A percentile compares a stretch with the other conserved stretches of the same genome.
phyloP scores from a whole-genome alignment of 1,284 basidiomycete species.

The Omphalotus olearius region DNA sequence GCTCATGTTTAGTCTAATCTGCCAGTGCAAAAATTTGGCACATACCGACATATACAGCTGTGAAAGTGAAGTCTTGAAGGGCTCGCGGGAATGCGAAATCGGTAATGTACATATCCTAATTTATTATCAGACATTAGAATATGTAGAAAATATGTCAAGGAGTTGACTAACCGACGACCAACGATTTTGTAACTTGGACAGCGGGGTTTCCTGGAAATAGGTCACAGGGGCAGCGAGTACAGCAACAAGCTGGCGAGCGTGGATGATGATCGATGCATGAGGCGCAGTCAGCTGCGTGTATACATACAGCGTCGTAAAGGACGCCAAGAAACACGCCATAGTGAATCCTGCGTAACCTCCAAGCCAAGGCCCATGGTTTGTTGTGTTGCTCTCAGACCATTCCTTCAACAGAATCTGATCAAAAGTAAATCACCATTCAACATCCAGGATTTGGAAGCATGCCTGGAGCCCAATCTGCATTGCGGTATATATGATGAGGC shows the following conservation, averaged over 20 bases:
- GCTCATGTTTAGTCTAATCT: neutral
- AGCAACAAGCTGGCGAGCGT: constrained; percentile 14
- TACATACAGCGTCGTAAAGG: constrained; percentile 13
- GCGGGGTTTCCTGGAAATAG: constrained; percentile 17
- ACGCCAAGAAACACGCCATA: constrained; percentile 12
- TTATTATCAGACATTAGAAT: no score
- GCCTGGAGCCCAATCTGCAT: constrained; percentile 13
- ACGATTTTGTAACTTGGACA: constrained; percentile 15
- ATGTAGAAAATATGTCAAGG: no score
- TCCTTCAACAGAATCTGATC: constrained; percentile 12
- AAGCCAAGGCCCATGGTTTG: constrained; percentile 13
- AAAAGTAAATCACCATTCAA: neutral
- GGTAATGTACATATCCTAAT: constrained; percentile 15
- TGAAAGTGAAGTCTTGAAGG: constrained; percentile 18
- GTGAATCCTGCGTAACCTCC: constrained; percentile 22
- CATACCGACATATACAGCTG: constrained; percentile 16
- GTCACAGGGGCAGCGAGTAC: constrained; percentile 14
- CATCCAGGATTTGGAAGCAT: neutral
- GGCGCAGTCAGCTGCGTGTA: constrained; percentile 16
- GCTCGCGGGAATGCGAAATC: constrained; percentile 17
- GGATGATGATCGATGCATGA: constrained; percentile 16
- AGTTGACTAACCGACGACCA: constrained; percentile 9
- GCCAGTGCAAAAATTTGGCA: neutral
- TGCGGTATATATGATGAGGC: constrained; percentile 2
- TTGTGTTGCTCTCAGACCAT: constrained; percentile 14